Conservation (phyloP, 805 yeast genomes). For the Sugiyamaella qingdaonensis region DNA sequence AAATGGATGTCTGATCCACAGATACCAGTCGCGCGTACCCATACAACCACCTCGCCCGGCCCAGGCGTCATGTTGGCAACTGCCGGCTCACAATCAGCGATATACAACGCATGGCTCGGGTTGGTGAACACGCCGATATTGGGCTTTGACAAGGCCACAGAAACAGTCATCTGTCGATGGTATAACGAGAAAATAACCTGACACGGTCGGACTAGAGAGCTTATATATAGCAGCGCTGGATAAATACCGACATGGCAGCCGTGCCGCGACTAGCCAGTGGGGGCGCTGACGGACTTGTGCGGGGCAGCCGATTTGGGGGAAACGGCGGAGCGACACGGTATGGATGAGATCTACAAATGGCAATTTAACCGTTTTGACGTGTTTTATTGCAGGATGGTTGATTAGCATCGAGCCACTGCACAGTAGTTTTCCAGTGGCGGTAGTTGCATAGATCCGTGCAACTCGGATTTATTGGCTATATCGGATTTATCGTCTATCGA, state of each 20-base stretch:
- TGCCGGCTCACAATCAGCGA: constrained; percentile 28
- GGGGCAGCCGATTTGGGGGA: neutral
- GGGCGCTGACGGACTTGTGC: neutral
- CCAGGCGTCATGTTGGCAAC: constrained; percentile 30
- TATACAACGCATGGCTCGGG: constrained; percentile 31
- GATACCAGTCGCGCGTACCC: constrained; percentile 63
- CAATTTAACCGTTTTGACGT: neutral
- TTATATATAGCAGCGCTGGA: neutral
- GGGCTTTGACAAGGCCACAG: constrained; percentile 9
- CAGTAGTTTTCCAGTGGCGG: neutral
- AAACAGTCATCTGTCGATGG: constrained; percentile 5
- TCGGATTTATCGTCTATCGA: neutral
- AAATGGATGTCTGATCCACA: constrained; percentile 75
- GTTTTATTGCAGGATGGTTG: neutral
- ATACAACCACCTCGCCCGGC: constrained; percentile 47
- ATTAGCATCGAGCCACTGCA: neutral
- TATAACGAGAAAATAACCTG: neutral
- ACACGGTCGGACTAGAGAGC: neutral
- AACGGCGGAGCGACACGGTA: neutral
- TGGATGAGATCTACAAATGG: neutral
- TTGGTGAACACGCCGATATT: constrained; percentile 33
- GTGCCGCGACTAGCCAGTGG: neutral
- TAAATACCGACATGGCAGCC: neutral
- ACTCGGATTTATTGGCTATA: neutral
- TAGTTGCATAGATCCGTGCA: neutral